Evolutionary conservation across 768 basidiomycete genomes (phyloP).

Genomic region (Suillus plorans): DNA sequence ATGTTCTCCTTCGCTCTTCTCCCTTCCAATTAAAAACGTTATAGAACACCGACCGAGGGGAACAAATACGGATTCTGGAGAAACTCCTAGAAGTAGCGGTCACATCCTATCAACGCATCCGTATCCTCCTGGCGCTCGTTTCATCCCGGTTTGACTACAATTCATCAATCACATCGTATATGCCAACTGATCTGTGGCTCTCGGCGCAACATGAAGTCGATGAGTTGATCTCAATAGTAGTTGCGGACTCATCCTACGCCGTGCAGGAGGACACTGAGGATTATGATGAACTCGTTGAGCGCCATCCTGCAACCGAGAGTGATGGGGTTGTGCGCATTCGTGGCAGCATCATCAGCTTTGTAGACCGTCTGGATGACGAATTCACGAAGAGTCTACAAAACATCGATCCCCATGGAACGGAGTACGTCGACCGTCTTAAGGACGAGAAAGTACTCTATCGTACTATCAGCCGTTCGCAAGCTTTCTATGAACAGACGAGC

Average conservation of each 20-base stretch:
- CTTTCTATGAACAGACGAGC: slow-evolving; percentile 81
- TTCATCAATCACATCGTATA: slow-evolving; percentile 78
- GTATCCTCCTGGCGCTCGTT: slow-evolving; percentile 90
- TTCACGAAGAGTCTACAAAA: slow-evolving; percentile 97
- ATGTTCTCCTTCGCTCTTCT: neutral
- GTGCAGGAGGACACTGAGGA: slow-evolving; percentile 87
- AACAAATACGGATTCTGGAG: slow-evolving; percentile 91
- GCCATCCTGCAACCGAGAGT: slow-evolving; percentile 69
- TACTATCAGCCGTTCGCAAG: slow-evolving; percentile 90
- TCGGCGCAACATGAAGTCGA: slow-evolving; percentile 87
- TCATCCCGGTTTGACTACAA: slow-evolving; percentile 98
- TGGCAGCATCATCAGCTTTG: slow-evolving; percentile 93
- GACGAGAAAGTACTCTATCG: slow-evolving; percentile 94
- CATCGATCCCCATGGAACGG: slow-evolving; percentile 98
- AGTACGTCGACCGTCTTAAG: slow-evolving; percentile 95
- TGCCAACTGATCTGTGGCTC: slow-evolving; percentile 92
- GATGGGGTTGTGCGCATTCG: slow-evolving; percentile 82
- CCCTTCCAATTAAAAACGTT: slow-evolving; percentile 6
- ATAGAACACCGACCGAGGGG: slow-evolving; percentile 93
- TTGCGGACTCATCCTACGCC: slow-evolving; percentile 69
- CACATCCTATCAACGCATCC: slow-evolving; percentile 90
- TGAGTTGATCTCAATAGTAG: slow-evolving; percentile 78
- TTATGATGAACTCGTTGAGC: slow-evolving; percentile 88
- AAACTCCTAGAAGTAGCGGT: slow-evolving; percentile 81
- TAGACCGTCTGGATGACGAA: slow-evolving; percentile 96